Conservation (phyloP, 2,329 filamentous ascomycete genomes). For the Zelopaecilomyces penicillatus region DNA sequence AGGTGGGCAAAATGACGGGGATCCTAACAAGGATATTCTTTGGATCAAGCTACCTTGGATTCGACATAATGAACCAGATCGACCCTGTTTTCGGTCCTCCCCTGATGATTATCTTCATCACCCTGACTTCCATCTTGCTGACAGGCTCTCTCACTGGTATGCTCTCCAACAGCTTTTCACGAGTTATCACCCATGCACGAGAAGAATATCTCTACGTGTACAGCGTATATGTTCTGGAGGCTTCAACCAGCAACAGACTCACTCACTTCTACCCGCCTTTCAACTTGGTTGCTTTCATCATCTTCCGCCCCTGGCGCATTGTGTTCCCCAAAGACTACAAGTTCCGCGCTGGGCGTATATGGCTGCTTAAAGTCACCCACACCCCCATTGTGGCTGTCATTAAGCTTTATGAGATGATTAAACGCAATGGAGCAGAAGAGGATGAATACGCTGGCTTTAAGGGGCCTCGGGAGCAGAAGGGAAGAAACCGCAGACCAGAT, state of each 20-base stretch:
- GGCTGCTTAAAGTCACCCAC: constrained; percentile 55
- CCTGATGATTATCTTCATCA: constrained; percentile 65
- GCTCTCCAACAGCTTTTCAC: constrained; percentile 65
- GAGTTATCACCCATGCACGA: constrained; percentile 53
- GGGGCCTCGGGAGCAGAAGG: constrained; percentile 30
- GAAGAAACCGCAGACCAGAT: constrained; percentile 13
- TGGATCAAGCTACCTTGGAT: constrained; percentile 66
- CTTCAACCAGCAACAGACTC: constrained; percentile 59
- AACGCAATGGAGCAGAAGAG: constrained; percentile 24
- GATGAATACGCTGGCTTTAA: constrained; percentile 42
- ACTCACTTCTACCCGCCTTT: constrained; percentile 64
- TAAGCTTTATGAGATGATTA: constrained; percentile 53
- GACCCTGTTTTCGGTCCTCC: constrained; percentile 51
- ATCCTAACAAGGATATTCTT: constrained; percentile 76
- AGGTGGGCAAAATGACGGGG: constrained; percentile 61
- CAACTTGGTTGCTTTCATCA: constrained; percentile 64
- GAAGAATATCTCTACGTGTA: constrained; percentile 78
- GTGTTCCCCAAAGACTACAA: constrained; percentile 54
- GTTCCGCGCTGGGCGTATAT: constrained; percentile 53
- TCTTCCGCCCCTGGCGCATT: constrained; percentile 64
- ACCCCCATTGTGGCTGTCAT: constrained; percentile 63
- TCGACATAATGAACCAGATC: constrained; percentile 56
- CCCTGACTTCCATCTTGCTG: constrained; percentile 67
- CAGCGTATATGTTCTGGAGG: constrained; percentile 55
- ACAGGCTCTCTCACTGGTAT: constrained; percentile 73